Base-by-base conservation (phyloP, 305 asterid genomes). In the Plantago lanceolata region DNA sequence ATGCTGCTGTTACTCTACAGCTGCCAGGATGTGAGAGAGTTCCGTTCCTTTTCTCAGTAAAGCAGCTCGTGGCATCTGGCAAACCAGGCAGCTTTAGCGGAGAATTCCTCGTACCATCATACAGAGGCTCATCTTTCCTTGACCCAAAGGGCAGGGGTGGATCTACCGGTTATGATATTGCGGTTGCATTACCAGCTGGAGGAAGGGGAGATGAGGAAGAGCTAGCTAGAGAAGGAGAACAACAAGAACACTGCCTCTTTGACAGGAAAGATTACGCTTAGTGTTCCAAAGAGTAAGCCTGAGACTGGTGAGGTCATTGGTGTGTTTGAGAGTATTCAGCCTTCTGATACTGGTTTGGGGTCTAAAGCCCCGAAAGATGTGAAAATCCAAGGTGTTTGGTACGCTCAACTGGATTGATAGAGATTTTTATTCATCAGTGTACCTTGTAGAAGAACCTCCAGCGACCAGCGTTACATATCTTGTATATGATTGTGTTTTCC, bases 101-200 rank as follows among this genome's bases (percentile, higher is more conserved):
- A 0, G 89, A 82, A 1, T 93, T 81, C 71, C 79, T 93, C 0
- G 99, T 93, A 67, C 99, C 99, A 0, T 93, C 99, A 0, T 89
- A 93, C 87, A 69, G 96, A 72, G 99, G 99, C 0, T 89, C 99
- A 0, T 89, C 99, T 8, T 93, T 93, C 84, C 87, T 93, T 3
- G 97, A 93, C 94, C 99, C 99, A 18, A 93, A 93, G 88, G 99
- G 99, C 8, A 71, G 99, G 12, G 96, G 99, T 61, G 99, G 97
- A 11, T 87, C 99, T 0, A 93, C 99, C 8, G 97, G 99, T 14
- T 93, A 89, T 43, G 99, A 93, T 74, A 93, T 85, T 33, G 97
- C 97, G 0, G 97, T 93, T 60, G 99, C 97, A 0, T 75, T 93
- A 87, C 99, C 97, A 0, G 99, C 97, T 15, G 97, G 97, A 6